phyloP scores from a whole-genome alignment of 1,139 yeast genomes.

The Geotrichum bryndzae region DNA sequence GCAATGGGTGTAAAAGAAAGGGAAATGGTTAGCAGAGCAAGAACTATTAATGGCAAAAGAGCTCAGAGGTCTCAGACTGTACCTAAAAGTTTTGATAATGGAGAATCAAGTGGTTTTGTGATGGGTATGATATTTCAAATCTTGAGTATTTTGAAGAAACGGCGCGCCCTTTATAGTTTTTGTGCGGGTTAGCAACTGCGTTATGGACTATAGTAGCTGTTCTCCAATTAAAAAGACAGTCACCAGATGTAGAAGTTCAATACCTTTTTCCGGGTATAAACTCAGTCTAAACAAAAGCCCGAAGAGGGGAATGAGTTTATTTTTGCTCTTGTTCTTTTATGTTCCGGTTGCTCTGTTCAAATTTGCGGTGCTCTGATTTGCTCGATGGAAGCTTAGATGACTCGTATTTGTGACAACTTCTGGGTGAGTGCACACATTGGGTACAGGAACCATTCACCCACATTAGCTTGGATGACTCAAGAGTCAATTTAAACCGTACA shows the following conservation, averaged over 20 bases:
- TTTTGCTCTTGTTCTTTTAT: not conserved
- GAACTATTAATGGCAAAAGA: not conserved
- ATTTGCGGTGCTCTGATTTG: not conserved
- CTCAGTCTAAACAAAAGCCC: too few species aligned
- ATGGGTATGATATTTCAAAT: not conserved
- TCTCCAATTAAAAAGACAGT: too few species aligned
- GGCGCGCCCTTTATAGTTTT: too few species aligned
- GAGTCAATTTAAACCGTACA: not conserved
- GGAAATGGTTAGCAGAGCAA: not conserved
- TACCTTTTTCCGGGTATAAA: too few species aligned
- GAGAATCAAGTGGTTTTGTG: not conserved
- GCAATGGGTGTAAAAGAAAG: not conserved
- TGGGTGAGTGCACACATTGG: not conserved
- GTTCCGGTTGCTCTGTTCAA: not conserved
- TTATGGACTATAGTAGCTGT: too few species aligned
- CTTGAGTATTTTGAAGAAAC: too few species aligned
- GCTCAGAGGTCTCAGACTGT: not conserved
- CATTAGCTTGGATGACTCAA: not conserved
- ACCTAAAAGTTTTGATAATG: not conserved
- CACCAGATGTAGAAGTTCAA: too few species aligned
- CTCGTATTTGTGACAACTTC: not conserved
- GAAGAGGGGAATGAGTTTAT: too few species aligned
- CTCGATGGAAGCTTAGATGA: not conserved
- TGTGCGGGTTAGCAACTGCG: too few species aligned
- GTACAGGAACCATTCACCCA: not conserved